These are phyloP conservation scores for Venturia pyrina DNA, from an alignment of 2,329 filamentous ascomycete species.

Conservation along the genomic window DNA sequence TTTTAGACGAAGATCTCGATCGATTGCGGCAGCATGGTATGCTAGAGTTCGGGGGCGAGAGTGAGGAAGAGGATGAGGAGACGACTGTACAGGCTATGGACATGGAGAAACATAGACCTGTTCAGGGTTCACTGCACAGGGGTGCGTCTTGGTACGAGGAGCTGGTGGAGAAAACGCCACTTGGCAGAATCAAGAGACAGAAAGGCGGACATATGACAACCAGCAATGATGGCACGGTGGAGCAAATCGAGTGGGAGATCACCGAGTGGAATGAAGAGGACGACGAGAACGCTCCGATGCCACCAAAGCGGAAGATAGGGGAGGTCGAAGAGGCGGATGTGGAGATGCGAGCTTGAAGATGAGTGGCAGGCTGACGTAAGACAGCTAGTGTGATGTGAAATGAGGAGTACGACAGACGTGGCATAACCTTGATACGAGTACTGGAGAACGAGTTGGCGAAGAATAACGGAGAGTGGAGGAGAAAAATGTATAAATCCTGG, in stretches of 20 bases:
- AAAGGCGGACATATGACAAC: constrained; percentile 42
- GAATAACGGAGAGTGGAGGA: not conserved
- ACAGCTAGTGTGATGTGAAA: not conserved
- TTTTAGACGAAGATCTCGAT: constrained; percentile 60
- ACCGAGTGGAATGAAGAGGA: constrained; percentile 50
- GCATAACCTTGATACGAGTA: not conserved
- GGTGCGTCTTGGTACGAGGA: constrained; percentile 80
- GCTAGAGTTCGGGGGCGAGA: constrained; percentile 34
- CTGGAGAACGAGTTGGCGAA: not conserved
- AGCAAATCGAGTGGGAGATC: constrained; percentile 71
- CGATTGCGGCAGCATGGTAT: constrained; percentile 65
- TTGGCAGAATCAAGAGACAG: constrained; percentile 58
- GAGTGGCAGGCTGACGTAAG: constrained; percentile 17
- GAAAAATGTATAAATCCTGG: not conserved
- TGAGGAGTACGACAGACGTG: not conserved
- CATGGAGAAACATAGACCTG: constrained; percentile 16
- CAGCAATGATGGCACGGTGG: constrained; percentile 51
- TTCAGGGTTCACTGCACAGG: constrained; percentile 10
- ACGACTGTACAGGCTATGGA: constrained; percentile 18
- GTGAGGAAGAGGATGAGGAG: constrained; percentile 22
- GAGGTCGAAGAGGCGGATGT: constrained; percentile 10
- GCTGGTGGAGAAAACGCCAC: constrained; percentile 63
- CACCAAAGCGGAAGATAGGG: constrained; percentile 23
- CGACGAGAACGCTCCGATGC: constrained; percentile 19
- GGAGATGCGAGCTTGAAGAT: constrained; percentile 20